phyloP scores from a whole-genome alignment of 257 asterid genomes.

The Solanum habrochaites region DNA sequence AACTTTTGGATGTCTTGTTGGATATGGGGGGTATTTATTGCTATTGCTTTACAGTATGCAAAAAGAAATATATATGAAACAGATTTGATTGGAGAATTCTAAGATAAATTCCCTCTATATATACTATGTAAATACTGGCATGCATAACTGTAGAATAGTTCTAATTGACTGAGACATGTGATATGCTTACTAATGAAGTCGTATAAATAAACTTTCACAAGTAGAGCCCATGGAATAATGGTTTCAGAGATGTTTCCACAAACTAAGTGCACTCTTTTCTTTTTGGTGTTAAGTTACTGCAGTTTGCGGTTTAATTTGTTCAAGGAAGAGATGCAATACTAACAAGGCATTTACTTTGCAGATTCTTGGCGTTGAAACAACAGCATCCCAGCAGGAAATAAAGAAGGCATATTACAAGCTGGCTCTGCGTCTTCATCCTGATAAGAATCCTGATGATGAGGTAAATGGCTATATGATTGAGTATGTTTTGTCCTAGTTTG shows the following conservation, averaged over 20 bases:
- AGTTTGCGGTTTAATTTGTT: not conserved
- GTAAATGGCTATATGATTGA: constrained; percentile 9
- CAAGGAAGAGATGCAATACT: not conserved
- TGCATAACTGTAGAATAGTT: not conserved
- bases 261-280: not conserved
- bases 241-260: not conserved
- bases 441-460: constrained; percentile 85
- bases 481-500: not conserved
- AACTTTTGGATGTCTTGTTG: not conserved
- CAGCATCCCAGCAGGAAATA: constrained; percentile 72
- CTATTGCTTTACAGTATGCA: not conserved
- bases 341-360: constrained; percentile 1
- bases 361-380: constrained; percentile 76
- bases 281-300: not conserved
- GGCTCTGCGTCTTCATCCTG: constrained; percentile 87
- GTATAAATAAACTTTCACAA: not conserved
- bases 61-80: not conserved
- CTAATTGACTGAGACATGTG: not conserved
- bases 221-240: not conserved
- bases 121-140: not conserved
- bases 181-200: not conserved
- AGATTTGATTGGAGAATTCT: not conserved
- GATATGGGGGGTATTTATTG: not conserved
- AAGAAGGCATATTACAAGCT: constrained; percentile 79
- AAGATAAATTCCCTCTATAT: not conserved